Base-by-base conservation (phyloP, 1,139 yeast species). In the Scheffersomyces lignicola region DNA sequence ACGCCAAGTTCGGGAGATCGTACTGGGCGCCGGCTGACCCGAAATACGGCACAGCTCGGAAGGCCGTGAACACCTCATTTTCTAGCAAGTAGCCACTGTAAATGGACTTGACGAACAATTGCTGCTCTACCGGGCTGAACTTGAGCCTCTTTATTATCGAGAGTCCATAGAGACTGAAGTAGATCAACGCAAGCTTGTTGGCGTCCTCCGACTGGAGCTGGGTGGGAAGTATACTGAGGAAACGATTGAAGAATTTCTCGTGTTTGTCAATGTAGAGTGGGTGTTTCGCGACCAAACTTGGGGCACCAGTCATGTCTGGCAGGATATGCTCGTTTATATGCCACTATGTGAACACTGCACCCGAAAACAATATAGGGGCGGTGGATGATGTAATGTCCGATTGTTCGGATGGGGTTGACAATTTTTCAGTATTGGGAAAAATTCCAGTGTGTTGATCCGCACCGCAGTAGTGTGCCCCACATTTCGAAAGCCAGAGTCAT, bases 151-250 rank as follows among this genome's bases (percentile, higher is more conserved):
- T 66, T 14, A 85, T 50, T 7, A 84, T 45, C 11, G 70, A 73
- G 15, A 87, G 65, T 0, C 89, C 89, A 18, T 78, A 71, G 2
- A 86, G 55, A 40, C 86, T 70, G 52, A 87, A 86, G 54, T 79
- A 84, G 1, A 80, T 69, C 18, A 87, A 53, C 5, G 90, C 75
- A 13, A 84, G 54, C 40, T 75, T 79, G 43, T 82, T 82, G 15
- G 88, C 73, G 50, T 85, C 95, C 40, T 78, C 82, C 0, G 67
- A 52, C 45, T 78, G 79, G 8, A 63, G 68, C 29, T 60, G 56
- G 0, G 74, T 43, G 0, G 87, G 86, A 8, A 80, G 60, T 8
- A 76, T 54, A 7, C 65, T 66, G 26, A 80, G 56, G 40, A 78
- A 74, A 36, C 77, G 52, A 28, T 63, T 57, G 60, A 79, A 78